Evolutionary conservation across 345 rosid genomes (phyloP).

Genomic region (Acer campestre): DNA sequence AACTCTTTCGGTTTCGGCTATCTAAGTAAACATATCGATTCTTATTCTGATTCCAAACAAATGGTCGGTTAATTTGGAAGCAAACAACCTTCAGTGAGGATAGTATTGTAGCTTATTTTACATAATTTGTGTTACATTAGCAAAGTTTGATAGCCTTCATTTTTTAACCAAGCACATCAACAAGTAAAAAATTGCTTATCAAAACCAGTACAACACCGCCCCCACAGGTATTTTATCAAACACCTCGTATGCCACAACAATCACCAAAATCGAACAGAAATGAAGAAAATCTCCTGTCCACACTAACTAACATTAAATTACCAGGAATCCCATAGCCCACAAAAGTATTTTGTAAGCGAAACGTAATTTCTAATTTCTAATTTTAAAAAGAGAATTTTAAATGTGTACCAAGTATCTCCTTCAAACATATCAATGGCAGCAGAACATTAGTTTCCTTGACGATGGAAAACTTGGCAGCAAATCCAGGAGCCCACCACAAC

Average conservation of each 20-base stretch:
- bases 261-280: not conserved
- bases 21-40: not conserved
- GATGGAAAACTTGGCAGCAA: not conserved
- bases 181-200: not conserved
- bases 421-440: not conserved
- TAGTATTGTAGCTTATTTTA: not conserved
- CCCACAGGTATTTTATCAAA: conserved; percentile 2
- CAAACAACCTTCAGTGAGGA: not conserved
- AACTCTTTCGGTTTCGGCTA: not conserved
- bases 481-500: not conserved
- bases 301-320: not conserved
- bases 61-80: too few relatives aligned
- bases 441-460: not conserved
- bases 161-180: not conserved
- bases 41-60: too few relatives aligned
- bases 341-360: not conserved
- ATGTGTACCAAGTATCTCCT: not conserved
- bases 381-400: too few relatives aligned
- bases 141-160: not conserved
- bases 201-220: not conserved
- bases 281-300: not conserved
- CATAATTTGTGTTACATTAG: not conserved
- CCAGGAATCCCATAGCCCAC: not conserved
- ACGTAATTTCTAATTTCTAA: not conserved
- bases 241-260: not conserved